Base-by-base conservation (phyloP, 129 eudicot species). In the Arctium lappa region DNA sequence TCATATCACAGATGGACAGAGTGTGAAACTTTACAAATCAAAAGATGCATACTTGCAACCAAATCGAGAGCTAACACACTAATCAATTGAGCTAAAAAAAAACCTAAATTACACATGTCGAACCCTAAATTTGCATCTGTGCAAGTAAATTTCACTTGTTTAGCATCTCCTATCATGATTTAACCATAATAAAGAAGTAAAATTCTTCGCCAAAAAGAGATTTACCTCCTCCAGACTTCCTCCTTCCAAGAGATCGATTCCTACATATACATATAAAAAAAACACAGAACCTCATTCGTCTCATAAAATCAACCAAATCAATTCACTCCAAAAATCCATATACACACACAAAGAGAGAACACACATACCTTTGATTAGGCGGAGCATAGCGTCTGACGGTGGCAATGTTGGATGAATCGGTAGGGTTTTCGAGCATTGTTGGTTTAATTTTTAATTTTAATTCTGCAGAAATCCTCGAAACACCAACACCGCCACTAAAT, bases 221-320 rank as follows among this genome's bases (percentile, higher is more conserved):
- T 15, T 88, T 88, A 93, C 97, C 97, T 87, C 94, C 98, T 65
- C 96, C 95, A 46, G 96, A 93, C 86, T 93, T 93, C 69, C 94
- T 91, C 87, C 98, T 88, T 78, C 98, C 96, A n/a, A 89, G 84
- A 70, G 92, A 76, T 6, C 98, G 94, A 76, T 80, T 91, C 84
- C 96, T 93, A 85, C 85, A 86, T 13, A 77, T 46, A 84, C 73
- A 56, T 46, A 9, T 22, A 46, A 1, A 66, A 60, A 44, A 56
- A 13, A 75, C 69, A 46, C 10, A 62, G 8, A 63, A 69, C 12
- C 11, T 2, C 22, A 27, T 40, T 66, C n/a, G 63, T 0, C 18
- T 16, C 36, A 46, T 18, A 65, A 22, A 71, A 62, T 8, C 22
- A 29, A 18, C 40, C 53, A 77, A 40, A 80, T 84, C 77, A 44